Base-by-base conservation (phyloP, 305 asterid genomes). In the Fraxinus floribunda region DNA sequence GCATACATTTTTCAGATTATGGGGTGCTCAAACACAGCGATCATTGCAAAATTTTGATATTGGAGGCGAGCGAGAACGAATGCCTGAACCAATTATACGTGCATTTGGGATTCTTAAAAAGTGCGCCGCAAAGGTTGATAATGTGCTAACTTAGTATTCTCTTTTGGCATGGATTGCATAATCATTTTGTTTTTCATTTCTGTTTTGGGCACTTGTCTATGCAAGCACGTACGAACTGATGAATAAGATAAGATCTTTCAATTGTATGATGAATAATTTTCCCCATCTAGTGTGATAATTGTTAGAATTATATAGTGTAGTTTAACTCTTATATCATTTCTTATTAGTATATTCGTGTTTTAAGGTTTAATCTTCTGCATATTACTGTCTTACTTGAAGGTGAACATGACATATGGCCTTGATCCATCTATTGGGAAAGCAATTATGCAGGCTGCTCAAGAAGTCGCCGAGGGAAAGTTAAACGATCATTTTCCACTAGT, bases 11-110 rank as follows among this genome's bases (percentile, higher is more conserved):
- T 55, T 82, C 91, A 96, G 98, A 87, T 87, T 94, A 88, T 94
- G 98, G 98, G 99, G 98, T 62, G 99, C 99, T 78, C 99, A 96
- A 86, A 94, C 99, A 79, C 99, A 96, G 85, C 89, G 99, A 83
- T 96, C 98, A 3, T 85, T 96, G 86, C 95, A 94, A 86, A 96
- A 96, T 89, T 96, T 96, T 86, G 99, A 96, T 66, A 96, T 96
- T 80, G 99, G 99, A 34, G 98, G 98, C 38, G 94, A 93, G 38
- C 94, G 98, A 57, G 99, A 96, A 83, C 90, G 98, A 85, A 96
- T 96, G 99, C 99, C 99, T n/a, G 99, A 94, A 81, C 98, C 95
- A 70, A 93, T 96, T 80, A 85, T 96, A 52, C 97, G 95, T 64
- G 97, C 98, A 60, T 93, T 96, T 86, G 99, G 98, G 76, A 85